Percentiles rank a stretch among this genome's conserved stretches.
Conservation (phyloP, 1,139 yeast species). For the Candida dubliniensis region DNA sequence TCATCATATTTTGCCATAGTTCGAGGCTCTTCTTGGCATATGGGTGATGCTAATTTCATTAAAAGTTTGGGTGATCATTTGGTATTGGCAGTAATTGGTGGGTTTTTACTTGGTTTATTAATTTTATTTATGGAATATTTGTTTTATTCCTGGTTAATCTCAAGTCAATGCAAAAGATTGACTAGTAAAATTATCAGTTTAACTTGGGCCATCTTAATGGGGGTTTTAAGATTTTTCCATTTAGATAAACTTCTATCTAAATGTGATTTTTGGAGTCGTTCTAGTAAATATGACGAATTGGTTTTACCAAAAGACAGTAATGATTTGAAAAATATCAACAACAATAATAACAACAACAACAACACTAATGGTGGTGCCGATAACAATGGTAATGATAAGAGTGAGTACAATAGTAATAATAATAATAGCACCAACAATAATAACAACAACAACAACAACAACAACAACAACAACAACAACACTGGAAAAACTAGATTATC, state of each 20-base stretch:
- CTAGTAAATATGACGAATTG: too few relatives aligned
- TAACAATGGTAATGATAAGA: constrained; percentile 1
- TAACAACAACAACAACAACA: constrained; percentile 11
- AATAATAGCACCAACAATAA: constrained; percentile 2
- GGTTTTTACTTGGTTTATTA: constrained; percentile 57
- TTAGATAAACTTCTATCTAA: constrained; percentile 14
- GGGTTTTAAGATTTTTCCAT: constrained; percentile 13
- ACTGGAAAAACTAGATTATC: constrained; percentile 3
- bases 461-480: constrained; percentile 1
- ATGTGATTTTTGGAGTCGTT: neutral
- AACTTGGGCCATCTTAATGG: constrained; percentile 2
- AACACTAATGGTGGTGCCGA: constrained; percentile 1
- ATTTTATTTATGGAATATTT: constrained; percentile 64
- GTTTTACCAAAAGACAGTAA: too few relatives aligned
- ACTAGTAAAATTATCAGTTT: constrained; percentile 14
- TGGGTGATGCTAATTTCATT: constrained; percentile 78
- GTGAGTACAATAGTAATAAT: constrained; percentile 8
- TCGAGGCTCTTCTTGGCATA: constrained; percentile 87
- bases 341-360: neutral
- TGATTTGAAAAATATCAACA: too few relatives aligned
- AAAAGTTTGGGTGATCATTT: constrained; percentile 71
- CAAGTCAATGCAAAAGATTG: constrained; percentile 30
- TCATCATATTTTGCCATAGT: constrained; percentile 70
- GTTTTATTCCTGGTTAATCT: constrained; percentile 49
- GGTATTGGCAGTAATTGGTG: constrained; percentile 64